These are phyloP conservation scores for Rubia peregrina DNA, from an alignment of 305 asterid species.

Conservation along the genomic window DNA sequence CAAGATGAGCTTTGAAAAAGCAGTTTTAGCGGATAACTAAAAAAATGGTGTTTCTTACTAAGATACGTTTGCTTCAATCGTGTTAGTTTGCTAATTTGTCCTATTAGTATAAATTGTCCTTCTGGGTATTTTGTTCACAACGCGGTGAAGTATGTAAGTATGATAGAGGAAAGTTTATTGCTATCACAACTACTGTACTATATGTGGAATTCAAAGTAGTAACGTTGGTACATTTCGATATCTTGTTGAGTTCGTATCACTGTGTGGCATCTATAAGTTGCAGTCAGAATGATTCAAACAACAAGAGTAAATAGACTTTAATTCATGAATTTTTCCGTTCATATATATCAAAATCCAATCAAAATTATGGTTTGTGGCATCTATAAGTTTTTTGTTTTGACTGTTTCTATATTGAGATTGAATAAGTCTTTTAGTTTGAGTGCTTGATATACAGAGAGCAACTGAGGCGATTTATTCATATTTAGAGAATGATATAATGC, in stretches of 20 bases:
- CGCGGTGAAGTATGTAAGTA: neutral
- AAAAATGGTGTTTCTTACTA: neutral
- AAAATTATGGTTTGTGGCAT: too few relatives aligned
- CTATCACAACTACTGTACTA: too few relatives aligned
- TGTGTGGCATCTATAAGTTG: neutral
- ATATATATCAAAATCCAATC: too few relatives aligned
- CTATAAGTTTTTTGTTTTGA: neutral
- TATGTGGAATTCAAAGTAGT: neutral
- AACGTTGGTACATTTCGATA: neutral
- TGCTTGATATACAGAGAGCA: neutral
- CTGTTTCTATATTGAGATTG: neutral
- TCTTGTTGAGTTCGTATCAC: neutral
- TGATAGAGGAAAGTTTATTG: neutral
- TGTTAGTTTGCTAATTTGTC: neutral
- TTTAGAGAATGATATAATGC: conserved; percentile 86
- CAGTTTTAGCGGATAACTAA: neutral
- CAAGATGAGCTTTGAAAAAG: neutral
- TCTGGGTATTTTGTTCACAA: too few relatives aligned
- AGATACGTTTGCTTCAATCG: neutral
- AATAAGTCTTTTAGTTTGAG: neutral
- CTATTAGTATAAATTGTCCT: neutral
- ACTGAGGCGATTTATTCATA: neutral
- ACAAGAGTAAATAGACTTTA: neutral
- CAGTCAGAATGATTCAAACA: neutral
- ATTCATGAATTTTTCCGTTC: neutral